These are phyloP conservation scores for Hemileccinum impolitum DNA, from an alignment of 768 basidiomycete genomes.

Conservation along the genomic window DNA sequence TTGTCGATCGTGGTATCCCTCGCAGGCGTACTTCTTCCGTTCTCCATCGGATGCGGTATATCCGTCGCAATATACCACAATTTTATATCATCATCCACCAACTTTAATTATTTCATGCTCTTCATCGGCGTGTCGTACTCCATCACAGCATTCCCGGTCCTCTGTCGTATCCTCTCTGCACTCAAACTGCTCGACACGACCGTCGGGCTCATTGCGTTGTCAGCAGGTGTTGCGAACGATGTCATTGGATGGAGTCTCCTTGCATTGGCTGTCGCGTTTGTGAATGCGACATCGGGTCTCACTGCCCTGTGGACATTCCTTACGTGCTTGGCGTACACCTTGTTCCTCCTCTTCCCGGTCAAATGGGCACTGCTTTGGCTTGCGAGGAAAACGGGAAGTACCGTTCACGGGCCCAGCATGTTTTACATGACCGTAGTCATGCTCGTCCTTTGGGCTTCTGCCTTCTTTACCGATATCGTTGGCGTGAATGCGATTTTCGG, in stretches of 20 bases:
- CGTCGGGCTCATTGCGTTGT: conserved; percentile 89
- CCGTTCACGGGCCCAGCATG: conserved; percentile 78
- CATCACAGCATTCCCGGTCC: conserved; percentile 85
- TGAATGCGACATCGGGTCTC: conserved; percentile 80
- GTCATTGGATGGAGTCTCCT: conserved; percentile 88
- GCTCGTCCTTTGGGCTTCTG: conserved; percentile 75
- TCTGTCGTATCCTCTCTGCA: conserved; percentile 87
- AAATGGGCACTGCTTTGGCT: conserved; percentile 64
- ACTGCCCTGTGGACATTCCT: conserved; percentile 87
- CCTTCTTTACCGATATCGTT: conserved; percentile 93
- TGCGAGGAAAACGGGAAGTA: conserved; percentile 74
- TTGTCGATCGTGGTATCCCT: conserved; percentile 66
- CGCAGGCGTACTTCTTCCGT: conserved; percentile 83
- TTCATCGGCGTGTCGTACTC: conserved; percentile 91
- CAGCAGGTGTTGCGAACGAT: conserved; percentile 89
- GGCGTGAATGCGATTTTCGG: conserved; percentile 95
- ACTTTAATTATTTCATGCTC: conserved; percentile 88
- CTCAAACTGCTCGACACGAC: conserved; percentile 88
- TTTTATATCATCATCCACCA: conserved; percentile 59
- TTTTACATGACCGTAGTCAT: conserved; percentile 87
- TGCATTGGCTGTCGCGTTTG: conserved; percentile 87
- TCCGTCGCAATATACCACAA: conserved; percentile 70
- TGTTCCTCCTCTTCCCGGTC: conserved; percentile 71
- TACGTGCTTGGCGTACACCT: conserved; percentile 72
- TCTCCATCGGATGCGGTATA: conserved; percentile 77